Conservation (phyloP, 306 rosid genomes). For the Quercus bicolor region DNA sequence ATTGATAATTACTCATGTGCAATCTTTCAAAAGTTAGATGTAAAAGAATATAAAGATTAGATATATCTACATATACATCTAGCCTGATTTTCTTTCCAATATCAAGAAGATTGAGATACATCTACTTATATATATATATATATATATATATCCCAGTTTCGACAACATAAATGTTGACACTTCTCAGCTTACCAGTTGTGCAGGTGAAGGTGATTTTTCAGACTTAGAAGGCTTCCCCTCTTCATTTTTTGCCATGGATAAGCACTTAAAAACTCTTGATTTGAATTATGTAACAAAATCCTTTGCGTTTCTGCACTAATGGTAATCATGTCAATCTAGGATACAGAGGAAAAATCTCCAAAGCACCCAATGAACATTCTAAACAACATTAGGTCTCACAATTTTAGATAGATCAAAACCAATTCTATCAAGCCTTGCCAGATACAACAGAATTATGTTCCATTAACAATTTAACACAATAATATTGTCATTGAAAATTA, state of each 20-base stretch:
- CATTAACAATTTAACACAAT: neutral
- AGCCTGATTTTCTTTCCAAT: neutral
- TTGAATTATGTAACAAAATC: slow-evolving; percentile 3
- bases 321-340: slow-evolving; percentile 11
- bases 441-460: neutral
- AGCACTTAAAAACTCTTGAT: slow-evolving; percentile 14
- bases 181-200: slow-evolving; percentile 49
- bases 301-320: slow-evolving; percentile 18
- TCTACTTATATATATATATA: too few species aligned
- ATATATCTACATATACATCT: neutral
- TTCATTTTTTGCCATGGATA: slow-evolving; percentile 72
- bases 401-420: neutral
- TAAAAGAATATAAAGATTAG: neutral
- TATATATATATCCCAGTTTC: neutral
- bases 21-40: neutral
- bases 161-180: neutral
- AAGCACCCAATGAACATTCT: neutral
- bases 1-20: neutral
- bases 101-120: slow-evolving; percentile 3
- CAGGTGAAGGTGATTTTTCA: slow-evolving; percentile 68
- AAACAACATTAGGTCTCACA: neutral
- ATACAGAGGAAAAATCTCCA: neutral
- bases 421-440: neutral
- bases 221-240: slow-evolving; percentile 58
- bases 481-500: neutral